Evolutionary conservation across 805 yeast genomes (phyloP), one percentile per base, ranked within the genome.

Genomic region (Candida ascalaphidarum): DNA sequence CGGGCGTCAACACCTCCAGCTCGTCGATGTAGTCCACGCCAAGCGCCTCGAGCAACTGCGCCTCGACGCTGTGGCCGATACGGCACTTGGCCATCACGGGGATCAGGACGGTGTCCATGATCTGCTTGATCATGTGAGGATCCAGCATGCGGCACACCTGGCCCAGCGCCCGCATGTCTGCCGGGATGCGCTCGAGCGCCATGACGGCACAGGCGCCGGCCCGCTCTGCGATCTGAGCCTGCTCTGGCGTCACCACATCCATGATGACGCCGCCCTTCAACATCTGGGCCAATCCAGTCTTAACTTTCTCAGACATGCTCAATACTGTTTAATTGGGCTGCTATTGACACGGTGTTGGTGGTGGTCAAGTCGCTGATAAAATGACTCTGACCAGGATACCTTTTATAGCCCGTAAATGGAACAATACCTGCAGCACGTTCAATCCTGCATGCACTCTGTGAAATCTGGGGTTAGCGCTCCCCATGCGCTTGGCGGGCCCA

Each of bases 151-250:
- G 70, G 34, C 89, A 82, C 27, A 82, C 92, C 32, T 81, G 80
- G 28, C 89, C 89, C 29, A 79, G 72, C 37, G 72, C 77, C 46
- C 92, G 71, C 72, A 82, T 82, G 49, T 82, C 92, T 6, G 92
- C 85, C 8, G 94, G 94, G 33, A 82, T 83, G 42, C 79, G 61
- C 57, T 82, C 94, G 39, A 82, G 64, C 4, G 94, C 94, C 94
- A 82, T 82, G 14, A 82, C 94, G 10, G 94, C 89, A 58, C 83
- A 79, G 10, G 94, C 94, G 35, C 94, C 94, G 3, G 94, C 89
- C 30, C 59, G 64, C 52, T 82, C 89, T 14, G 94, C 94, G 29
- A 82, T 71, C 24, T 63, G 52, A 14, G 94, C 94, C 57, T 82
- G 92, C 45, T 82, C 92, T 20, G 78, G 77, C 34, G 66, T 80